Base-by-base conservation (phyloP, 805 yeast genomes). In the Myxozyma neglecta region DNA sequence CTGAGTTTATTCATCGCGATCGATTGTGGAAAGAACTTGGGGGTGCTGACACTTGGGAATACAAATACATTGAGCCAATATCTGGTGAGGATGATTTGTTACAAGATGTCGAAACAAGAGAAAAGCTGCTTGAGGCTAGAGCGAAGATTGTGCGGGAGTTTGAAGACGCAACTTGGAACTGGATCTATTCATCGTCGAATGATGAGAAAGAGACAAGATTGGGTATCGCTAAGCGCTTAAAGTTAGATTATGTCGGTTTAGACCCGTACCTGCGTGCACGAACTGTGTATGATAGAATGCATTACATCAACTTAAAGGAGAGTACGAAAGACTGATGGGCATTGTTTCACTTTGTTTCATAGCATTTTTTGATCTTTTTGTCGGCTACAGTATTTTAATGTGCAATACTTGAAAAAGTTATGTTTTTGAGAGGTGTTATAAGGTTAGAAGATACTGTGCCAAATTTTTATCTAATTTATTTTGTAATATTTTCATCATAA, bases 251-350 rank as follows among this genome's bases (percentile, higher is more conserved):
- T 75, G 80, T 83, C 71, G 73, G 76, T 53, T 74, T 89, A 58
- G 98, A 94, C 71, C 93, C 94, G 1, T 91, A 88, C 67, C 74
- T 90, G 53, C 85, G 99, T 74, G 84, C 87, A 47, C 85, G 91
- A 66, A 85, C 91, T 44, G 77, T 85, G 45, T 89, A 84, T 71
- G 99, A 94, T 75, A 83, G 96, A 70, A 78, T 81, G 59, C 92
- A 94, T n/a, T 60, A 63, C 45, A 60, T 57, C 20, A 43, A 50
- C 29, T 44, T 62, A 4, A n/a, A 39, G 39, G 37, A 11, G 9
- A 14, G 47, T n/a, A 18, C 48, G 24, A 10, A 32, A 9, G 29
- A 24, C 16, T 20, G 8, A 40, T n/a, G 13, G 40, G 10, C 20
- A 39, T 16, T 6, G 11, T 44, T 37, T 45, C 29, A 34, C 32